Evolutionary conservation across 78 protist species (phyloP).

Genomic region (Planoprotostelium fungivorum): DNA sequence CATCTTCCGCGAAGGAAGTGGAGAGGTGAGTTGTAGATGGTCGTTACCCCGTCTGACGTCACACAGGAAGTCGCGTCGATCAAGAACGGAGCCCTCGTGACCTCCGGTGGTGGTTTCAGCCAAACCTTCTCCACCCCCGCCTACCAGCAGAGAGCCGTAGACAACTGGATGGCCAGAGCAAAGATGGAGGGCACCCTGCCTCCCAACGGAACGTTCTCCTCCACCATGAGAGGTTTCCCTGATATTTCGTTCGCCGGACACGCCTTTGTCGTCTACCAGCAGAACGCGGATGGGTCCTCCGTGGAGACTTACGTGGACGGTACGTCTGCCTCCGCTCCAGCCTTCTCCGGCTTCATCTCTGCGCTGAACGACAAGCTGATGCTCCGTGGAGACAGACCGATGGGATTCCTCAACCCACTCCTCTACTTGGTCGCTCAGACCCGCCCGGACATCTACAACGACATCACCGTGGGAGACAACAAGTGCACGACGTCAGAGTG

Average conservation of each 20-base stretch:
- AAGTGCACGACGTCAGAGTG: slow-evolving; percentile 23
- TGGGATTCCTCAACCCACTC: slow-evolving; percentile 59
- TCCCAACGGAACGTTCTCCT: slow-evolving; percentile 24
- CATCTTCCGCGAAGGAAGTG: background rate
- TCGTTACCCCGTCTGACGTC: background rate
- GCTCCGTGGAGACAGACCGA: background rate
- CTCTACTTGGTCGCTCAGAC: slow-evolving; percentile 8
- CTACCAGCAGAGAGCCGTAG: slow-evolving; percentile 25
- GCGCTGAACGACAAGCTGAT: slow-evolving; percentile 37
- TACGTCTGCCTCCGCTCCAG: slow-evolving; percentile 56
- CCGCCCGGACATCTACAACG: slow-evolving; percentile 11
- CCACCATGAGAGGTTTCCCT: slow-evolving; percentile 33
- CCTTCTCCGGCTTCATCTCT: slow-evolving; percentile 32
- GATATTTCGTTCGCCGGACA: slow-evolving; percentile 48
- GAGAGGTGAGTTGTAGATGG: background rate
- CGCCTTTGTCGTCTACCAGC: background rate
- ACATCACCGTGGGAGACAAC: slow-evolving; percentile 53
- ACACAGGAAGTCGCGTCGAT: slow-evolving; percentile 28
- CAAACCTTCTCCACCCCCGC: slow-evolving; percentile 25
- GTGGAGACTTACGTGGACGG: slow-evolving; percentile 27
- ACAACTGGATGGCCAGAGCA: slow-evolving; percentile 3
- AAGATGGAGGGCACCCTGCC: slow-evolving; percentile 23
- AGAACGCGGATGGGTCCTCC: background rate
- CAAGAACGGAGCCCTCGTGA: slow-evolving; percentile 28
- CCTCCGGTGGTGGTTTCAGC: slow-evolving; percentile 59